A percentile compares a stretch with the other conserved stretches of the same genome.
phyloP scores from a whole-genome alignment of 768 basidiomycete species.

The Tephrocybe sp. region DNA sequence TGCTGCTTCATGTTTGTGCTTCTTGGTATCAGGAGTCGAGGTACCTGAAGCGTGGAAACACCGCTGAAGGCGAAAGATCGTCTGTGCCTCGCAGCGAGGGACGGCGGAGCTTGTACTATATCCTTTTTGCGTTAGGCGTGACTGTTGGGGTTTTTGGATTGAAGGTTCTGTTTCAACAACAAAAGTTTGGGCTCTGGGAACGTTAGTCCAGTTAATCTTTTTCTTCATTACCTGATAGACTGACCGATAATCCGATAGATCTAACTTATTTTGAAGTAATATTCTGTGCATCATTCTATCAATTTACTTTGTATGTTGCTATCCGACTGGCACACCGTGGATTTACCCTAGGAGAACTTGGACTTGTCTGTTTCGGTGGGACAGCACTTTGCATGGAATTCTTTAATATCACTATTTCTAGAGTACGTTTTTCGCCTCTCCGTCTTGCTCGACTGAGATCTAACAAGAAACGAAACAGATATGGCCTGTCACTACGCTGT shows the following conservation, averaged over 20 bases:
- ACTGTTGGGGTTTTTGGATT: slow-evolving; percentile 47
- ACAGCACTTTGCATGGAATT: slow-evolving; percentile 85
- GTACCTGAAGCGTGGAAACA: slow-evolving; percentile 31
- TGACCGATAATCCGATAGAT: slow-evolving; percentile 42
- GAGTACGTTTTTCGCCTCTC: slow-evolving; percentile 45
- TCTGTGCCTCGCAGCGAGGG: slow-evolving; percentile 78
- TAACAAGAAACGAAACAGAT: slow-evolving; percentile 45
- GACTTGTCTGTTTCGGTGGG: slow-evolving; percentile 84
- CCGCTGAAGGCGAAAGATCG: slow-evolving; percentile 65
- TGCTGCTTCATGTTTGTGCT: slow-evolving; percentile 75
- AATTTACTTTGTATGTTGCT: slow-evolving; percentile 86
- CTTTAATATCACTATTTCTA: slow-evolving; percentile 77
- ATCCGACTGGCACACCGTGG: slow-evolving; percentile 90
- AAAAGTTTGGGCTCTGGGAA: slow-evolving; percentile 61
- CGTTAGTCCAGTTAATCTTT: slow-evolving; percentile 39
- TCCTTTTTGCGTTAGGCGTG: slow-evolving; percentile 57
- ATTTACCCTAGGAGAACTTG: slow-evolving; percentile 93
- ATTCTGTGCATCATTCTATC: slow-evolving; percentile 78
- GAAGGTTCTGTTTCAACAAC: slow-evolving; percentile 40
- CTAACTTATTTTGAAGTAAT: slow-evolving; percentile 74
- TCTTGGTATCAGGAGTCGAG: slow-evolving; percentile 73
- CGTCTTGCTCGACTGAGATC: background rate
- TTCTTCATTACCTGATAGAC: background rate
- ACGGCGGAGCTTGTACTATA: slow-evolving; percentile 58
- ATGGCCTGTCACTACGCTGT: slow-evolving; percentile 74